These are phyloP conservation scores for Cucurbita ficifolia DNA, from an alignment of 306 rosid species.

Conservation along the genomic window DNA sequence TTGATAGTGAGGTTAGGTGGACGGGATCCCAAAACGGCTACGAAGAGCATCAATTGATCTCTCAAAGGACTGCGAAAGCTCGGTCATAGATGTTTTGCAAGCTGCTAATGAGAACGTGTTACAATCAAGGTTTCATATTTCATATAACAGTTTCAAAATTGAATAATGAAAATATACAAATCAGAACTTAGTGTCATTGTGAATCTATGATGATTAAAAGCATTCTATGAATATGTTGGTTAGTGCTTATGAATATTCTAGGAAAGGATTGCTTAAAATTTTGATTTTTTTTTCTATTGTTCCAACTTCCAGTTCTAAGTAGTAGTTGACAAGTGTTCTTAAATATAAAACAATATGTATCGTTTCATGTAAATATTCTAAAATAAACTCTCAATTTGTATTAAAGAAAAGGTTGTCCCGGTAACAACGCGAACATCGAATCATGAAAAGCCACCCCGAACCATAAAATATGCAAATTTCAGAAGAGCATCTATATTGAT, in stretches of 20 bases:
- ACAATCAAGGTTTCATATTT: neutral
- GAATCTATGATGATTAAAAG: neutral
- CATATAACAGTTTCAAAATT: neutral
- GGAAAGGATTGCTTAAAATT: neutral
- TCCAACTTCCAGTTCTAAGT: neutral
- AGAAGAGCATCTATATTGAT: neutral
- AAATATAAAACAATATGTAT: neutral
- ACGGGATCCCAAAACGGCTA: slow-evolving; percentile 40
- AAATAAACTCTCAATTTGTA: neutral
- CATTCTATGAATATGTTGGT: neutral
- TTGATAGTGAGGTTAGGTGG: slow-evolving; percentile 7
- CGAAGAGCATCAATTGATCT: slow-evolving; percentile 56
- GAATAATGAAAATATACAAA: neutral
- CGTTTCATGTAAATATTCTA: neutral
- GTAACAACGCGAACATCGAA: neutral
- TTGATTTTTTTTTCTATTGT: neutral
- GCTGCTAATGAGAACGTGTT: slow-evolving; percentile 29
- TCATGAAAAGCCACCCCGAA: neutral
- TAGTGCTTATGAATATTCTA: neutral
- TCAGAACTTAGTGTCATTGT: neutral
- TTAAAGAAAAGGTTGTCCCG: neutral
- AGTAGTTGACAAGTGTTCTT: neutral
- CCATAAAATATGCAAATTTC: neutral
- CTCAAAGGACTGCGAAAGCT: slow-evolving; percentile 59
- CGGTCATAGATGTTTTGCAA: slow-evolving; percentile 48